A percentile compares a stretch with the other conserved stretches of the same genome.
Evolutionary conservation across 371 early-diverging fungal genomes (phyloP).

Genomic region (Capniomyces stellatus): DNA sequence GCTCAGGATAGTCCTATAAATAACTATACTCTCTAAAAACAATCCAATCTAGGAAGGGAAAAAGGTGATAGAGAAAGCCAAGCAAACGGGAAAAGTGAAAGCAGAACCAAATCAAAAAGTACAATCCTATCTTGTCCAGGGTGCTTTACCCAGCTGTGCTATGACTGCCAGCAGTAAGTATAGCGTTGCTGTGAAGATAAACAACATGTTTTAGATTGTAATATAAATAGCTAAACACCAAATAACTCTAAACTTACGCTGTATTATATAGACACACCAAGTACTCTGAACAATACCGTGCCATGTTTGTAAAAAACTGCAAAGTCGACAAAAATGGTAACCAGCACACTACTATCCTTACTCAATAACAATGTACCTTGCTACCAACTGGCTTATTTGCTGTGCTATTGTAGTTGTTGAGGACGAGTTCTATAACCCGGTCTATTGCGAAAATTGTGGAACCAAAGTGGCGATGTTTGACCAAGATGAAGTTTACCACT

Average conservation of each 20-base stretch:
- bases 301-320: constrained; percentile 11
- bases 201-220: not conserved
- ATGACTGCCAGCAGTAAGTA: not conserved
- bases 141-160: constrained; percentile 1
- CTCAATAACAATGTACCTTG: not conserved
- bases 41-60: not conserved
- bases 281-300: constrained; percentile 16
- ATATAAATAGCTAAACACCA: not conserved
- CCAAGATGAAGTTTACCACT: constrained; percentile 9
- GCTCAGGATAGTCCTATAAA: not conserved
- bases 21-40: not conserved
- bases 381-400: constrained; percentile 2
- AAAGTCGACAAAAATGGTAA: not conserved
- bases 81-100: not conserved
- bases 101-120: not conserved
- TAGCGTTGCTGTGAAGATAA: not conserved
- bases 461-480: constrained; percentile 15
- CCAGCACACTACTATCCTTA: constrained; percentile 2
- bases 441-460: constrained; percentile 11
- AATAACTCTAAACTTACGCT: not conserved
- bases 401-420: not conserved
- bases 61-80: not conserved
- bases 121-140: not conserved
- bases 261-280: constrained; percentile 5
- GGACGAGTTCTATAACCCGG: constrained; percentile 7